A percentile compares a stretch with the other conserved stretches of the same genome.
Conservation (phyloP, 1,284 basidiomycete genomes). For the Cutaneotrichosporon dermatis region DNA sequence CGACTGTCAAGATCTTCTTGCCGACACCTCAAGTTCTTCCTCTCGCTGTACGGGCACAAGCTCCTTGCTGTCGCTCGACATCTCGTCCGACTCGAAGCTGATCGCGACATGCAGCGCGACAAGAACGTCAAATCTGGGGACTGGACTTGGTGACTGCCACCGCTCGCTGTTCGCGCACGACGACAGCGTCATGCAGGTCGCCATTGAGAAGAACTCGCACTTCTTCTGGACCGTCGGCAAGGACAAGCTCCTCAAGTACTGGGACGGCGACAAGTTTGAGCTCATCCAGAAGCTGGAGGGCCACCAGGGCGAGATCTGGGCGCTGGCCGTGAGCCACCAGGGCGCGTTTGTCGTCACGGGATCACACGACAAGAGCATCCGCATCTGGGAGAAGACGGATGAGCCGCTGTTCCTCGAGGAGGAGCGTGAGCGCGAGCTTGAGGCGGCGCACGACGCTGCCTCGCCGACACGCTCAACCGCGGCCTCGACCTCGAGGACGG, state of each 20-base stretch:
- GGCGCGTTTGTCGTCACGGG: constrained; percentile 93
- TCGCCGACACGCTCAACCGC: constrained; percentile 69
- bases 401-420: constrained; percentile 98
- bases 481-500: constrained; percentile 48
- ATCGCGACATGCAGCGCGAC: constrained; percentile 99
- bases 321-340: constrained; percentile 78
- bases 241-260: constrained; percentile 91
- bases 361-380: constrained; percentile 94
- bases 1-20: constrained; percentile 99
- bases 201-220: constrained; percentile 84
- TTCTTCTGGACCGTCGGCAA: constrained; percentile 97
- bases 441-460: constrained; percentile 78
- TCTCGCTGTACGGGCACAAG: constrained; percentile 98
- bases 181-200: constrained; percentile 92
- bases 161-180: constrained; percentile 96
- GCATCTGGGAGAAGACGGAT: constrained; percentile 98
- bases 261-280: constrained; percentile 99
- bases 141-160: constrained; percentile 99
- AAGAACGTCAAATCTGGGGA: constrained; percentile 99
- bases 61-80: constrained; percentile 95
- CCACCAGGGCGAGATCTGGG: constrained; percentile 97
- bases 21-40: constrained; percentile 97
- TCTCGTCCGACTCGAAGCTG: constrained; percentile 90
- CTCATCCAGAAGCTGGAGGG: constrained; percentile 94
- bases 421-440: constrained; percentile 91